phyloP scores from a whole-genome alignment of 768 basidiomycete species.

The Galerina sulciceps region DNA sequence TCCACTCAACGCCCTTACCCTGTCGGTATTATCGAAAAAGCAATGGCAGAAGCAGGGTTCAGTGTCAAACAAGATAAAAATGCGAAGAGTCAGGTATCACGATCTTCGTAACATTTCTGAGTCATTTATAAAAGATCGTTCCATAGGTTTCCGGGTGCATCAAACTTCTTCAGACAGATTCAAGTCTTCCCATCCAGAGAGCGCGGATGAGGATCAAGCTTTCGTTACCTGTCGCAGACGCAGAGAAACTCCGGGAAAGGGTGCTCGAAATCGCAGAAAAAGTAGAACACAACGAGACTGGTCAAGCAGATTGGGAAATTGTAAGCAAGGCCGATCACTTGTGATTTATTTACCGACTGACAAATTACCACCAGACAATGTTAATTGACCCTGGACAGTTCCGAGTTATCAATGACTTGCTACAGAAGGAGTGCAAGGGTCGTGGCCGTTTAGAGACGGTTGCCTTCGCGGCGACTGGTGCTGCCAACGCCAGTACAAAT shows the following conservation, averaged over 20 bases:
- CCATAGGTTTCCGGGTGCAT: constrained; percentile 88
- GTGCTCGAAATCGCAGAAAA: constrained; percentile 77
- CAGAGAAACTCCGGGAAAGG: constrained; percentile 69
- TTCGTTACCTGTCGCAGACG: constrained; percentile 69
- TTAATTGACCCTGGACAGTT: constrained; percentile 94
- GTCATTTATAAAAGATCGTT: neutral
- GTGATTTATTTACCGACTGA: neutral
- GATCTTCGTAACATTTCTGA: constrained; percentile 8
- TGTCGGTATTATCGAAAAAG: constrained; percentile 96
- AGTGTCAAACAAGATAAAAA: constrained; percentile 88
- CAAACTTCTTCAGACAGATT: constrained; percentile 78
- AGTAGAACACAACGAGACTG: constrained; percentile 82
- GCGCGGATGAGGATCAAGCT: constrained; percentile 93
- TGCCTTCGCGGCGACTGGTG: constrained; percentile 67
- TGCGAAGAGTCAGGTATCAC: constrained; percentile 86
- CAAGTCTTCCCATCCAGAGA: constrained; percentile 90
- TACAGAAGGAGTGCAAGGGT: constrained; percentile 92
- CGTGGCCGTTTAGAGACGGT: constrained; percentile 86
- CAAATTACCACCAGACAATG: constrained; percentile 60
- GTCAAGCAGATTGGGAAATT: constrained; percentile 80
- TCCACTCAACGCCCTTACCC: constrained; percentile 87
- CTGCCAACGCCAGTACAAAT: neutral
- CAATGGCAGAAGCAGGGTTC: constrained; percentile 94
- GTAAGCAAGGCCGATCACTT: constrained; percentile 50
- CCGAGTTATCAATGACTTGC: constrained; percentile 83